Base-by-base conservation (phyloP, 768 basidiomycete species). In the Mycena latifolia region DNA sequence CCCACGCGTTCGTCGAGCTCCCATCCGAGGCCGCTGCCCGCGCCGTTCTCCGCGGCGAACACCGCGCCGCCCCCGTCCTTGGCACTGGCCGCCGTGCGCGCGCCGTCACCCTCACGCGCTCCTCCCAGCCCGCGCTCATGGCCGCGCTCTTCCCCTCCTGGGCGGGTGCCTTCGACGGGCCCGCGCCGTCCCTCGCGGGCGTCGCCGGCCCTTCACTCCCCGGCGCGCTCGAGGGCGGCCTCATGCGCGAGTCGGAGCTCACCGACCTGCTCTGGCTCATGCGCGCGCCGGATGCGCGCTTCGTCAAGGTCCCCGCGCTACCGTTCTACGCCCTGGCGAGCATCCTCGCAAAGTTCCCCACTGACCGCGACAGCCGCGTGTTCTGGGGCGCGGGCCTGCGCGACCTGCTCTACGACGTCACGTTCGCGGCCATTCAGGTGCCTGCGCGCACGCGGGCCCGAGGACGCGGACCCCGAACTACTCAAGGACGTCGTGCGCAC, bases 1-100 rank as follows among this genome's bases (percentile, higher is more conserved):
- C 91, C 67, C 93, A 95, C 76, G 93, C 94, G 1, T 95, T 89
- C 69, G 90, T 92, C 17, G 93, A 95, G 75, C 86, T 93, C 66
- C 79, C 79, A 25, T 83, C 85, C 65, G 86, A 89, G 31, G 83
- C 84, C 1, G 83, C 85, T 28, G 91, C 91, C 15, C 87, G 89
- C 50, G 84, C 86, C 27, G 89, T 92, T 33, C 81, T 94, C 14
- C 84, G 93, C 15, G 85, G 87, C 37, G 85, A 85, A 70, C 64
- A 65, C 64, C 70, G 69, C 69, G 76, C 37, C 52, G 82, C 85
- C 12, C 85, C 84, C 58, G 92, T 95, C 18, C 84, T 95, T 15
- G 94, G 94, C 35, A 85, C 83, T 65, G 94, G 94, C 41, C 88
- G 87, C 67, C 83, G 94, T 47, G 92, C 93, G 9, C 85, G 94